A percentile compares a stretch with the other conserved stretches of the same genome.
Conservation (phyloP, 2,329 filamentous ascomycete genomes). For the Penicillium sp. region DNA sequence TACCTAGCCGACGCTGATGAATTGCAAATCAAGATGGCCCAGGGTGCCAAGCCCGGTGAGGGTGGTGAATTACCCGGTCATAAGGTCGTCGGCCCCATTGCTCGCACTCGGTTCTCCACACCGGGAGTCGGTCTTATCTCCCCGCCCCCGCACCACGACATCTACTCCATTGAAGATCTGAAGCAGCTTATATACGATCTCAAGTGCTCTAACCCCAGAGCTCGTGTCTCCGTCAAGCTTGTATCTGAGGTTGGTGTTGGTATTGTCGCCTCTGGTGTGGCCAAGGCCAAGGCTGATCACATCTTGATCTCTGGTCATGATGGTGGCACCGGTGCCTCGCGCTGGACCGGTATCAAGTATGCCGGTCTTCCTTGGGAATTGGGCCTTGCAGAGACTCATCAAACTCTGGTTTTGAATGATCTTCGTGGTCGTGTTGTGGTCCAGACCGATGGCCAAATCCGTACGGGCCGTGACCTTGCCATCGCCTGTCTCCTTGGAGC, state of each 20-base stretch:
- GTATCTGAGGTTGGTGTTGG: slow-evolving; percentile 96
- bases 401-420: slow-evolving; percentile 93
- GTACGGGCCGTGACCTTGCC: slow-evolving; percentile 88
- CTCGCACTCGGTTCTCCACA: slow-evolving; percentile 90
- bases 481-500: slow-evolving; percentile 93
- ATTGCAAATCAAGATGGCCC: slow-evolving; percentile 98
- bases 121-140: slow-evolving; percentile 95
- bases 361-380: slow-evolving; percentile 95
- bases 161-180: slow-evolving; percentile 96
- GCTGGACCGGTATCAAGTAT: slow-evolving; percentile 99
- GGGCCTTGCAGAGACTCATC: slow-evolving; percentile 94
- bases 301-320: slow-evolving; percentile 96
- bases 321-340: slow-evolving; percentile 91
- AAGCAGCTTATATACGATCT: slow-evolving; percentile 98
- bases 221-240: slow-evolving; percentile 92
- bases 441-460: slow-evolving; percentile 91
- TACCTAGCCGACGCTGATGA: slow-evolving; percentile 95
- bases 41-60: slow-evolving; percentile 96
- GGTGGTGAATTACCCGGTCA: slow-evolving; percentile 95
- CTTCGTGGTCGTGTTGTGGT: slow-evolving; percentile 93
- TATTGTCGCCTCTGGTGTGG: slow-evolving; percentile 95
- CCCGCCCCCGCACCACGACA: slow-evolving; percentile 94
- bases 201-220: slow-evolving; percentile 91
- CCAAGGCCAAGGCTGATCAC: slow-evolving; percentile 95
- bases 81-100: slow-evolving; percentile 94